Evolutionary conservation across 2,329 filamentous ascomycete genomes (phyloP), one percentile per base, ranked within the genome.

Genomic region (Alternaria conjuncta): DNA sequence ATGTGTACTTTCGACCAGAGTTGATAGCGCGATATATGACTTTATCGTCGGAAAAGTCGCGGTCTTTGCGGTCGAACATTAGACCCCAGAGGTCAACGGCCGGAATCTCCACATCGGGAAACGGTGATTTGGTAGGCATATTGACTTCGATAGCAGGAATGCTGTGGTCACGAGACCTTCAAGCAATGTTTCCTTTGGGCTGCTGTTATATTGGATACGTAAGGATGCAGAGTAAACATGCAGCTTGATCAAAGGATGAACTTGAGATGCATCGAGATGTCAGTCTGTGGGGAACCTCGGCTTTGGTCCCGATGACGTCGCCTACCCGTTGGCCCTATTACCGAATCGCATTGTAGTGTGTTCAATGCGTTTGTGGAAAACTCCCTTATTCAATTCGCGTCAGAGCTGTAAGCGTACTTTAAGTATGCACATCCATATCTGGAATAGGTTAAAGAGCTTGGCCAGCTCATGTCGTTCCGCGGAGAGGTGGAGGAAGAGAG

Each of bases 1-100:
- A 94, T 44, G 89, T 96, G 80, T 96, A 93, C 7, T 65, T 69
- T 25, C 67, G 71, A 30, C 63, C 55, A 6, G 70, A 66, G 18
- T 65, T 20, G 44, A 67, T 58, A 3, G 71, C 69, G 23, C 70
- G 69, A 55, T 74, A 74, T 18, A 74, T 68, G 20, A 74, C 71
- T 58, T 73, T 74, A 32, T 69, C 59, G 30, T 74, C 71, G 36
- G 69, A 18, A 28, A 74, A 74, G 45, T 69, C 60, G 21, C 69
- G 68, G 41, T 69, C 55, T 45, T 73, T 71, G 32, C 71, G 55
- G 13, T 72, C 68, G 26, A 74, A 74, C 26, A 71, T 71, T 2
- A 74, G 50, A 15, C 61, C 68, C 71, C 71, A 74, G 32, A 74
- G 65, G 51, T 74, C 71, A 8, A 65, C 57, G 10, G 69, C 30